A percentile compares a stretch with the other conserved stretches of the same genome.
These are phyloP conservation scores for Diaporthe vexans DNA, from an alignment of 2,329 filamentous ascomycete species.

Conservation along the genomic window DNA sequence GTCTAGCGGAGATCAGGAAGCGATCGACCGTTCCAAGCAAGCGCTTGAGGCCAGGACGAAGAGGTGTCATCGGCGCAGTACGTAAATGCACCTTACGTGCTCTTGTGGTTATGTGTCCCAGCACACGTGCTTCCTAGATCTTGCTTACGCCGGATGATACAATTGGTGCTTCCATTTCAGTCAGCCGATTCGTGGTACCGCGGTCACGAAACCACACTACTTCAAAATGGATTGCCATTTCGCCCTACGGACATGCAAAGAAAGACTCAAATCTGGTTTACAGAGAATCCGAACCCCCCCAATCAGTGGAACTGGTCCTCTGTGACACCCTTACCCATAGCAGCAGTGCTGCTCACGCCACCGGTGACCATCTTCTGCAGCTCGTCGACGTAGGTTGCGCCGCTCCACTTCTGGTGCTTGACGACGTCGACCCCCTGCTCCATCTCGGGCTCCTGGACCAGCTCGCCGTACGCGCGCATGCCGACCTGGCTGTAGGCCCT, in stretches of 20 bases:
- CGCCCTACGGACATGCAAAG: not conserved
- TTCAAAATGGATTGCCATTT: not conserved
- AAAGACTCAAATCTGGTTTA: not conserved
- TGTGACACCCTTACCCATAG: constrained; percentile 98
- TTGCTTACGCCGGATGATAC: too few species aligned
- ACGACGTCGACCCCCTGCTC: constrained; percentile 91
- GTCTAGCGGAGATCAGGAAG: too few species aligned
- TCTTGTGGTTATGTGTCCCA: constrained; percentile 59
- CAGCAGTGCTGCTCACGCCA: constrained; percentile 90
- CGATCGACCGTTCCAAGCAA: too few species aligned
- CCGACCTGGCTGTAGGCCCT: constrained; percentile 84
- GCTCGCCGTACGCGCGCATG: constrained; percentile 97
- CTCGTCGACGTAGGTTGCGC: constrained; percentile 94
- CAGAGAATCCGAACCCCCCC: not conserved
- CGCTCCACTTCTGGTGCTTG: constrained; percentile 99
- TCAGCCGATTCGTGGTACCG: too few species aligned
- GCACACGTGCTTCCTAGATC: too few species aligned
- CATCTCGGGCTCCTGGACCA: constrained; percentile 98
- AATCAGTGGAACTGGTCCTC: constrained; percentile 90
- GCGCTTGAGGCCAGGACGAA: too few species aligned
- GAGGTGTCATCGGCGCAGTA: too few species aligned
- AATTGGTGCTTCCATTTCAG: too few species aligned
- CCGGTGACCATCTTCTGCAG: constrained; percentile 97
- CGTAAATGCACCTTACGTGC: constrained; percentile 44
- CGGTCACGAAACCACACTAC: not conserved